These are phyloP conservation scores for Pleurotus pulmonarius DNA, from an alignment of 768 basidiomycete genomes.

Conservation along the genomic window DNA sequence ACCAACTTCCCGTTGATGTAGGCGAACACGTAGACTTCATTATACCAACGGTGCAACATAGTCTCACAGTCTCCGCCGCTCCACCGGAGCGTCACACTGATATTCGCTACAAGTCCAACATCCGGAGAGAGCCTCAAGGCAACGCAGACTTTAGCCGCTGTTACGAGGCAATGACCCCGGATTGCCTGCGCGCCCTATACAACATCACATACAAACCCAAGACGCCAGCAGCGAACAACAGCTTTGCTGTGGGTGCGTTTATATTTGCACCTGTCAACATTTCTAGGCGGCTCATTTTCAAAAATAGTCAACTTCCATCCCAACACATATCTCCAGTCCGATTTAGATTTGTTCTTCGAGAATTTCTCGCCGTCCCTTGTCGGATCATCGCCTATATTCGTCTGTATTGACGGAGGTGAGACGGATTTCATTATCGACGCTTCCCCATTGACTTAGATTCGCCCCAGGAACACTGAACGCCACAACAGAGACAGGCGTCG, in stretches of 20 bases:
- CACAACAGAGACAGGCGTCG: slow-evolving; percentile 22
- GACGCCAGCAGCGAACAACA: slow-evolving; percentile 15
- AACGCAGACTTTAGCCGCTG: slow-evolving; percentile 13
- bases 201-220: slow-evolving; percentile 28
- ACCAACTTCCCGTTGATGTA: slow-evolving; percentile 26
- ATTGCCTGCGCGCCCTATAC: slow-evolving; percentile 30
- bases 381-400: slow-evolving; percentile 32
- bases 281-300: neutral
- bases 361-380: slow-evolving; percentile 38
- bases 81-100: neutral
- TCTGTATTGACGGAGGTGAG: slow-evolving; percentile 45
- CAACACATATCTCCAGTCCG: slow-evolving; percentile 35
- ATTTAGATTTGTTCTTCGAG: slow-evolving; percentile 37
- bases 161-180: slow-evolving; percentile 21
- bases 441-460: neutral
- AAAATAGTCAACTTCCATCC: slow-evolving; percentile 38
- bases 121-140: neutral
- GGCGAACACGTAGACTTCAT: slow-evolving; percentile 28
- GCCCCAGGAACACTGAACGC: slow-evolving; percentile 9
- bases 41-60: slow-evolving; percentile 29
- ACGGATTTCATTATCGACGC: neutral
- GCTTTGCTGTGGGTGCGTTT: slow-evolving; percentile 26
- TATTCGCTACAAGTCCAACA: neutral
- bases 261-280: neutral
- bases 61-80: slow-evolving; percentile 11